Percentiles rank a stretch among this genome's conserved stretches.
Evolutionary conservation across 1,284 basidiomycete species (phyloP).

Genomic region (Ustilago nuda): DNA sequence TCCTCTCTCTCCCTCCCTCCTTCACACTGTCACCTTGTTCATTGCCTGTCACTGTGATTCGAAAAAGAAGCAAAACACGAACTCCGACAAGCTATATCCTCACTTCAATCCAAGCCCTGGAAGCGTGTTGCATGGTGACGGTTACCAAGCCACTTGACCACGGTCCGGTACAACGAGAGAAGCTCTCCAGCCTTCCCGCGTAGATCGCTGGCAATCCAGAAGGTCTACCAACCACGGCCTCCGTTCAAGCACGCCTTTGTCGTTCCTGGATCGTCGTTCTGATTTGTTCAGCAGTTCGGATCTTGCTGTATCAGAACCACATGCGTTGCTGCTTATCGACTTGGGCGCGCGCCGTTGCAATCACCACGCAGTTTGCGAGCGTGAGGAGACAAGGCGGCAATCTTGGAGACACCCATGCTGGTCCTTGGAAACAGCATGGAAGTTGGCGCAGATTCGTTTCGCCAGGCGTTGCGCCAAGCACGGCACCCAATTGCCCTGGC

Average conservation of each 20-base stretch:
- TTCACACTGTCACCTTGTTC: not conserved
- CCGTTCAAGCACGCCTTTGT: not conserved
- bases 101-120: not conserved
- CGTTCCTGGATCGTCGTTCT: not conserved
- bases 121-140: not conserved
- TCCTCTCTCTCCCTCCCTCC: not conserved
- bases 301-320: not conserved
- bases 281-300: not conserved
- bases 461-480: constrained; percentile 65
- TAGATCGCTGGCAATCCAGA: not conserved
- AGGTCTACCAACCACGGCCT: not conserved
- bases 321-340: not conserved
- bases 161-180: not conserved
- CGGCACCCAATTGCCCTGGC: constrained; percentile 74
- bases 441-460: constrained; percentile 59
- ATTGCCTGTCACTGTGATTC: not conserved
- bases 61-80: not conserved
- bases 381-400: constrained; percentile 3
- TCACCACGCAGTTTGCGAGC: not conserved
- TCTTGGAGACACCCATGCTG: constrained; percentile 11
- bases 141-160: not conserved
- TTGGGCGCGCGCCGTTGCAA: not conserved
- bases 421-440: constrained; percentile 17
- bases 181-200: not conserved
- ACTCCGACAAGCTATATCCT: not conserved